Evolutionary conservation across 352 stramenopile genomes (phyloP), one percentile per base, ranked within the genome.

Genomic region (Globisporangium middletonii): DNA sequence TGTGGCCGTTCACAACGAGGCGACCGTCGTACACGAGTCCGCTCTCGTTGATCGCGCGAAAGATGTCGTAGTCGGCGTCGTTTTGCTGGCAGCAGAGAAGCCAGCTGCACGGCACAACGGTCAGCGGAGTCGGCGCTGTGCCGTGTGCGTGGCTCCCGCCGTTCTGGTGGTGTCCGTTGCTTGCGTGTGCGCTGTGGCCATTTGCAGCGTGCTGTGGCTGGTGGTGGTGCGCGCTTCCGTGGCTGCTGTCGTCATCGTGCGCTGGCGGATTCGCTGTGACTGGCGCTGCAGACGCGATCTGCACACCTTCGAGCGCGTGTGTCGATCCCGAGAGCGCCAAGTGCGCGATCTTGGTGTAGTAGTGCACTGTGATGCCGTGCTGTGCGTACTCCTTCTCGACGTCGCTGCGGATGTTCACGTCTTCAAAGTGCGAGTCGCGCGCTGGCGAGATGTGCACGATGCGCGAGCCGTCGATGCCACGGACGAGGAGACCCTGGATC

Each of bases 11-110:
- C 23, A 97, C 90, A 35, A 97, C 89, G 30, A 98, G 76, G 0
- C 88, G 76, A 0, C 90, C 90, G 62, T 98, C 90, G 64, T 96
- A 97, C 23, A 97, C 90, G 35, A 98, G 78, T 7, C 90, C 92
- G 55, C 79, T 88, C 47, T 95, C 86, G 63, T 97, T 97, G 50
- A 96, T 87, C 11, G 89, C 89, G 4, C 76, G 76, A 62, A 97
- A 98, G 1, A 96, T 66, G 66, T 96, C 88, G 16, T 79, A 73
- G 64, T 96, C 86, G 13, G 87, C 77, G 60, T 97, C 89, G 45
- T 84, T 86, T 26, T 90, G 76, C 55, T 89, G 85, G 45, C 79
- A 95, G 63, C 83, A 92, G 35, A 96, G 70, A 38, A 97, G 48
- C 67, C 92, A 82, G 3, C 68, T 61, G 51, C 88, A 95, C 1